Evolutionary conservation across 2,329 filamentous ascomycete species (phyloP), one percentile per base, ranked within the genome.

Genomic region (Epichloe hybrida): DNA sequence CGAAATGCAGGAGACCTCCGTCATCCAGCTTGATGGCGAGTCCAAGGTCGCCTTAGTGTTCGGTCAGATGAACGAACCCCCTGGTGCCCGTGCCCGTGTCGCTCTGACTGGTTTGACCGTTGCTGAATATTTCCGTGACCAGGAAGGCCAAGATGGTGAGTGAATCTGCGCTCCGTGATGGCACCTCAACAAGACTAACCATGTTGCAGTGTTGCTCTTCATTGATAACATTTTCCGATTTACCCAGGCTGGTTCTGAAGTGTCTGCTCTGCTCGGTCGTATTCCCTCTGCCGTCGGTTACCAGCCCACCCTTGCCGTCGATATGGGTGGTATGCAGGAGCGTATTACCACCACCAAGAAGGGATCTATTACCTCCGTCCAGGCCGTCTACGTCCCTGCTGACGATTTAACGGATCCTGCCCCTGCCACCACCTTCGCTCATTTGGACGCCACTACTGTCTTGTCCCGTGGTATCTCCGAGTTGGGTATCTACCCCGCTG

Each of bases 201-300:
- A 42, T 21, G n/a, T 41, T 13, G 5, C 53, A 86, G 88, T 96
- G 81, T 80, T 96, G 70, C 89, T 96, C 73, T 96, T 97, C 81
- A 97, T 97, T 73, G 93, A 98, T 86, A 98, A 98, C 83, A 97
- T 98, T 77, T 97, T 96, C 88, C 86, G 93, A 69, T 97, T 97
- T 83, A 96, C 91, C 61, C 91, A 97, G 79, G 93, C 93, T 72
- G 93, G 93, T 90, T 97, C 93, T 67, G 93, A 98, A 79, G 93
- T 98, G 83, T 97, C 91, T 79, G 93, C 93, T 68, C 83, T 98
- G 71, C 81, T 98, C 61, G 93, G 93, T 80, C 91, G 93, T 89
- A 98, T 98, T 67, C 93, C 93, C 75, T 98, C 93, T 80, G 93
- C 93, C 71, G 93, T 98, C 86, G 93, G 93, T 85, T 98, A 98